phyloP scores from a whole-genome alignment of 768 basidiomycete genomes.

The Tulasnella sp. region DNA sequence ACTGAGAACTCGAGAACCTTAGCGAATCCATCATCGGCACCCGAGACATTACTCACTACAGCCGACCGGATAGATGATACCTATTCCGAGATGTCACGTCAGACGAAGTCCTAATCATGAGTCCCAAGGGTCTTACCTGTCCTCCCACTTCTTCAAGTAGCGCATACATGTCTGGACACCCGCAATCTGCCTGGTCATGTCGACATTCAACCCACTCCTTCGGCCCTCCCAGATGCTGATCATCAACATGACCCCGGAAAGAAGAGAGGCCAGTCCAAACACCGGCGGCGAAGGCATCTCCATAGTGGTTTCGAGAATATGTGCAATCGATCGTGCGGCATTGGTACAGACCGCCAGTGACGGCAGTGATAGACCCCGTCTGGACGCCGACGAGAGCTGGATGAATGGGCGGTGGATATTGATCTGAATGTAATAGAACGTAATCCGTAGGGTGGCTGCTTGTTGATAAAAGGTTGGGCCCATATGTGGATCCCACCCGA shows the following conservation, averaged over 20 bases:
- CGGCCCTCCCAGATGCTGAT: constrained; percentile 57
- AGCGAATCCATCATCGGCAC: too few species aligned
- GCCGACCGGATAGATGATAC: too few species aligned
- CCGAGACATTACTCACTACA: too few species aligned
- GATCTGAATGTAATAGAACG: constrained; percentile 61
- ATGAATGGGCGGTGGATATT: constrained; percentile 72
- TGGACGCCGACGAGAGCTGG: constrained; percentile 37
- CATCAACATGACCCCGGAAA: constrained; percentile 46
- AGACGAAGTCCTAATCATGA: too few species aligned
- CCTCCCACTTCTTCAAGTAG: constrained; percentile 36
- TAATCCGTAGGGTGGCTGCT: constrained; percentile 45
- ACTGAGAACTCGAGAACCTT: too few species aligned
- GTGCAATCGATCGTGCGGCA: constrained; percentile 62
- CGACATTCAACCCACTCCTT: constrained; percentile 34
- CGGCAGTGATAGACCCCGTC: constrained; percentile 41
- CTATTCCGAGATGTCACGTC: too few species aligned
- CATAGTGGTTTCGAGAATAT: constrained; percentile 53
- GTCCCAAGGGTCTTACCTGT: constrained; percentile 15
- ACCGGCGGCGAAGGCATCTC: constrained; percentile 29
- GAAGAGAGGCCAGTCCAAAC: constrained; percentile 35
- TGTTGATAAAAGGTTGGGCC: constrained; percentile 47
- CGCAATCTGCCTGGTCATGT: constrained; percentile 42
- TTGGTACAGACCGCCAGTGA: constrained; percentile 75
- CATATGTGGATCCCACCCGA: constrained; percentile 47
- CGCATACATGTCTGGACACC: constrained; percentile 53